Evolutionary conservation across 148 eudicot species (phyloP), one percentile per base, ranked within the genome.

Genomic region (Vaccinium darrowii): DNA sequence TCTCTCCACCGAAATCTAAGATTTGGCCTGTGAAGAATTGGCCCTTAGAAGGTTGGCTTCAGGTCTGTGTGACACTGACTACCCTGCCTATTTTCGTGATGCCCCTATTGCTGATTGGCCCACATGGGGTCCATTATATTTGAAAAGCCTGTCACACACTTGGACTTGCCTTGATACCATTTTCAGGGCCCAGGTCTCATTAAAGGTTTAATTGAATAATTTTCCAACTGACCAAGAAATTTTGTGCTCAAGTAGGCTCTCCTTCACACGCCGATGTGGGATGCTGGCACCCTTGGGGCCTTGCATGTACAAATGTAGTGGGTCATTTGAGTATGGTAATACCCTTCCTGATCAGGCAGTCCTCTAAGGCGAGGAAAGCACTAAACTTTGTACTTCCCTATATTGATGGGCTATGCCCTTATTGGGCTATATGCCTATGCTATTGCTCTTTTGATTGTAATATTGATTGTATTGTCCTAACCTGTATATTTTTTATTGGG

Each of bases 401-500:
- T 49, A 47, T 30, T 36, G 43, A 33, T 36, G 5, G 43, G 76
- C 76, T 4, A 36, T 33, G 19, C 14, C 15, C 25, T 72, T 36
- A 15, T 75, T 2, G 78, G 8, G 8, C 27, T 77, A 21, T 49
- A 76, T 23, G 30, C 19, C 33, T 78, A 52, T 78, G 60, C 30
- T 13, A 23, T 78, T 23, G 36, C 57, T 52, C 18, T 78, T 78
- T 77, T 52, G 19, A 27, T 33, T 53, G 56, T 8, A 30, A 43
- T 27, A 12, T 9, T 63, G 23, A 21, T 43, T 74, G 52, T 43
- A 56, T 12, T 43, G 50, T 73, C 30, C 77, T 81, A 18, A 73
- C 86, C 12, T 67, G 43, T 19, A 63, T 63, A 71, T 86, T 78
- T 77, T 2, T 19, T 78, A 11, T 18, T 85, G 71, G 62, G 71